A percentile compares a stretch with the other conserved stretches of the same genome.
Evolutionary conservation across 2,329 filamentous ascomycete genomes (phyloP).

Genomic region (Fusarium falciforme): DNA sequence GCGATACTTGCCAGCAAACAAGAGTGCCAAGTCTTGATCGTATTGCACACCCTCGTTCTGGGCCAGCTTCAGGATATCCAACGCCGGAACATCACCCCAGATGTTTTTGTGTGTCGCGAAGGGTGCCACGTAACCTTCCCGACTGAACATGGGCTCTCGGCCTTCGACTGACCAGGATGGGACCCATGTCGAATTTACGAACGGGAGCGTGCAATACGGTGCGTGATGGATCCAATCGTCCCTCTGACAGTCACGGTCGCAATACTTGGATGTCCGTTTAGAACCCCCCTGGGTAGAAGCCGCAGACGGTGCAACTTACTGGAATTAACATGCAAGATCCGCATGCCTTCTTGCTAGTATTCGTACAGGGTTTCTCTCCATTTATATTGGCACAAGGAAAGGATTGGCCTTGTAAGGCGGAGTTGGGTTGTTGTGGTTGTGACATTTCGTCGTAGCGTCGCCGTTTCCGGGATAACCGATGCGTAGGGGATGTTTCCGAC

Average conservation of each 20-base stretch:
- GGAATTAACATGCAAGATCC: background rate
- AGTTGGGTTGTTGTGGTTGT: background rate
- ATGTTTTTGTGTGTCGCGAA: conserved; percentile 5
- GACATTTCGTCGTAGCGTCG: background rate
- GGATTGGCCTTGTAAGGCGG: background rate
- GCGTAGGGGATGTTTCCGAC: background rate
- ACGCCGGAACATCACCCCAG: conserved; percentile 13
- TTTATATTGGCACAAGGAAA: background rate
- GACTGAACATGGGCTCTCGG: background rate
- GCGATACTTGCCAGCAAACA: conserved; percentile 11
- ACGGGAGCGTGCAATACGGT: background rate
- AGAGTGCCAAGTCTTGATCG: background rate
- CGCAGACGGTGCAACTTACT: background rate
- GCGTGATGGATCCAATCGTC: background rate
- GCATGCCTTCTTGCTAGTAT: background rate
- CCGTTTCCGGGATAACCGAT: background rate
- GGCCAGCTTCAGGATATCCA: conserved; percentile 16
- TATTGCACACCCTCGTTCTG: conserved; percentile 14
- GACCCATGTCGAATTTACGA: background rate
- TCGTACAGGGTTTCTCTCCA: background rate
- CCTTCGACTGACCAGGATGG: background rate
- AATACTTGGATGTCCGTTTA: conserved; percentile 13
- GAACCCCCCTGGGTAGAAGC: background rate
- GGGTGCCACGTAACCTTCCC: accelerated
- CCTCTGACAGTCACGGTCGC: background rate